Percentiles rank a stretch among this genome's conserved stretches.
Evolutionary conservation across 768 basidiomycete genomes (phyloP).

Genomic region (Heimioporus sp.): DNA sequence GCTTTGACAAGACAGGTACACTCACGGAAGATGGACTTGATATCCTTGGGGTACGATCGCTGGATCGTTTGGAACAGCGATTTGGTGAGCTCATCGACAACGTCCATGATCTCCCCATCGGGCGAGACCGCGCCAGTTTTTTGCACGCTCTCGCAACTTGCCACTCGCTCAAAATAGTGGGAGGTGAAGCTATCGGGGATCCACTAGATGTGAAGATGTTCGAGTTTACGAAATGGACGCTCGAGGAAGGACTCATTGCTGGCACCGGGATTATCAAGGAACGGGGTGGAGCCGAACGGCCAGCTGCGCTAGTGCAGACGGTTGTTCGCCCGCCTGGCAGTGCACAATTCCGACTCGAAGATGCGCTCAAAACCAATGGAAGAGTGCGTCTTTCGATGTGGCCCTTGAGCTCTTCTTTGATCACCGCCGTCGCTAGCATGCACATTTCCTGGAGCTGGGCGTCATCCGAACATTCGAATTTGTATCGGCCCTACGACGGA

Average conservation of each 20-base stretch:
- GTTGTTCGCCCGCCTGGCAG: slow-evolving; percentile 97
- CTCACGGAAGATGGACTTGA: slow-evolving; percentile 97
- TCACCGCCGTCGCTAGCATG: slow-evolving; percentile 54
- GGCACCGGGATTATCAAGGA: slow-evolving; percentile 71
- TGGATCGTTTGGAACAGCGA: slow-evolving; percentile 69
- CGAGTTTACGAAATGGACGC: slow-evolving; percentile 91
- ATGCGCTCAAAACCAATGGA: slow-evolving; percentile 81
- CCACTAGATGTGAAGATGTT: slow-evolving; percentile 99
- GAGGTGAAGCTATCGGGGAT: slow-evolving; percentile 88
- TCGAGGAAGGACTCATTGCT: slow-evolving; percentile 84
- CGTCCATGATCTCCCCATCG: slow-evolving; percentile 77
- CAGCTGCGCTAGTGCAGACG: slow-evolving; percentile 90
- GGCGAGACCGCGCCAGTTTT: slow-evolving; percentile 75
- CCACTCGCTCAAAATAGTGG: slow-evolving; percentile 90
- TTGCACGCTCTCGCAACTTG: slow-evolving; percentile 94
- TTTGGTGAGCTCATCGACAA: slow-evolving; percentile 92
- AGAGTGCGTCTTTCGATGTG: slow-evolving; percentile 49
- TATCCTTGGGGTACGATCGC: slow-evolving; percentile 87
- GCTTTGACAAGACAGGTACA: slow-evolving; percentile 99
- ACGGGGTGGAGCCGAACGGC: slow-evolving; percentile 58
- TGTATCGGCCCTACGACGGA: slow-evolving; percentile 86
- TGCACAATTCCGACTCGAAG: slow-evolving; percentile 85
- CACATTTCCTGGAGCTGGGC: slow-evolving; percentile 95
- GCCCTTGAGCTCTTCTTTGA: background rate
- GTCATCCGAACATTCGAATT: slow-evolving; percentile 97